Percentiles rank a stretch among this genome's conserved stretches.
Conservation (phyloP, 257 asterid genomes). For the Rauvolfia tetraphylla region DNA sequence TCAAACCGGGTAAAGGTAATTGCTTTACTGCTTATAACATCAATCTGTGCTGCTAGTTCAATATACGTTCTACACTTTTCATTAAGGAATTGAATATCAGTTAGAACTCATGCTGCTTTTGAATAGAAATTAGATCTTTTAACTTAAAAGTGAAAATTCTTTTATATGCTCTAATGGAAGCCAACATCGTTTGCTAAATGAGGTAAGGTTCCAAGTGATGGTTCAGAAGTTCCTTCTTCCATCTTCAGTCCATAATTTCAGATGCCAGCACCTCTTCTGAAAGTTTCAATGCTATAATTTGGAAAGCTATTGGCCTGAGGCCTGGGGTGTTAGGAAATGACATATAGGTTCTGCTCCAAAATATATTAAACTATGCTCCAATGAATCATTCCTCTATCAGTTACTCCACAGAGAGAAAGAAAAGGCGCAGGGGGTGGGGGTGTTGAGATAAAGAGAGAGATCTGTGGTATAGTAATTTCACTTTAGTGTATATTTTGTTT, state of each 20-base stretch:
- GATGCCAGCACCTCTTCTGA: not conserved
- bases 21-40: not conserved
- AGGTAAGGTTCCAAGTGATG: not conserved
- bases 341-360: not conserved
- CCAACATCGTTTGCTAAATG: not conserved
- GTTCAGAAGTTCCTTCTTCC: not conserved
- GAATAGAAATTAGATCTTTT: not conserved
- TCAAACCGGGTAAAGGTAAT: slow-evolving; percentile 60
- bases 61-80: not conserved
- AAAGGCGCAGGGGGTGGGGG: not conserved
- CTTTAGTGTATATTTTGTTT: not conserved
- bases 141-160: not conserved
- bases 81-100: not conserved
- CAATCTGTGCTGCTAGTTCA: not conserved
- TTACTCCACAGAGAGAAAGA: not conserved
- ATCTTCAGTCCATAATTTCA: not conserved
- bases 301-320: not conserved
- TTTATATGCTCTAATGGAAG: not conserved
- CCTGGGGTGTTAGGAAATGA: not conserved
- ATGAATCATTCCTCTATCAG: not conserved
- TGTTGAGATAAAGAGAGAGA: not conserved
- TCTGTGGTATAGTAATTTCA: not conserved
- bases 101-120: not conserved
- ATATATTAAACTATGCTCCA: not conserved
- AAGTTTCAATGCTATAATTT: not conserved